Base-by-base conservation (phyloP, 2,329 filamentous ascomycete species). In the Parafenestella ontariensis region DNA sequence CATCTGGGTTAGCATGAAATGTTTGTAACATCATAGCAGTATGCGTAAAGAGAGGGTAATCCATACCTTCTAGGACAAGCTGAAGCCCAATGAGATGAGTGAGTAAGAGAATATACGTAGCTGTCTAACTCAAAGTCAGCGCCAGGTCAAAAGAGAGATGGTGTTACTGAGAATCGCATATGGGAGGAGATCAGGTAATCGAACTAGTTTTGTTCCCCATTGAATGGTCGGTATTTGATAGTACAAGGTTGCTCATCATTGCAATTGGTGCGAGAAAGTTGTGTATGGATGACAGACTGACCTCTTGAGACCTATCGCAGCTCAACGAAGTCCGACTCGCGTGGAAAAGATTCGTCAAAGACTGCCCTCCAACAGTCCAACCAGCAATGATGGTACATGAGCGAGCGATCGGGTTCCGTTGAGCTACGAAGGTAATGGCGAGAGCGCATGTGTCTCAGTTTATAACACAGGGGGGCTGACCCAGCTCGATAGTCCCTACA, bases 1-100 rank as follows among this genome's bases (percentile, higher is more conserved):
- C 69, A 62, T 74, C 69, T 69, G 71, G 67, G 66, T 68, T 74
- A 75, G 72, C 72, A 75, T 75, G 72, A 70, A 74, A 65, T 70
- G 59, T 69, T 69, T 65, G 53, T 61, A 61, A 68, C 72, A 73
- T 75, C 72, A 74, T 68, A 56, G 66, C 59, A 65, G 47, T 17
- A 31, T 26, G 37, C 28, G 40, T 48, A 49, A 36, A 56, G 42
- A 40, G 18, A 15, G 29, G 15, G 15, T 41, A 42, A 17, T 56
- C 49, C 60, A 17, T 62, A 66, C 61, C 61, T 62, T 43, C 29
- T 31, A n/a, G n/a, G n/a, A n/a, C n/a, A n/a, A n/a, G n/a, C n/a
- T n/a, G n/a, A n/a, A n/a, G n/a, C n/a, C n/a, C n/a, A n/a, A n/a
- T n/a, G n/a, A n/a, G n/a, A n/a, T n/a, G 15, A 34, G 13, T 34